Conservation (phyloP, 2,329 filamentous ascomycete genomes). For the Xylariomycetidae sp. region DNA sequence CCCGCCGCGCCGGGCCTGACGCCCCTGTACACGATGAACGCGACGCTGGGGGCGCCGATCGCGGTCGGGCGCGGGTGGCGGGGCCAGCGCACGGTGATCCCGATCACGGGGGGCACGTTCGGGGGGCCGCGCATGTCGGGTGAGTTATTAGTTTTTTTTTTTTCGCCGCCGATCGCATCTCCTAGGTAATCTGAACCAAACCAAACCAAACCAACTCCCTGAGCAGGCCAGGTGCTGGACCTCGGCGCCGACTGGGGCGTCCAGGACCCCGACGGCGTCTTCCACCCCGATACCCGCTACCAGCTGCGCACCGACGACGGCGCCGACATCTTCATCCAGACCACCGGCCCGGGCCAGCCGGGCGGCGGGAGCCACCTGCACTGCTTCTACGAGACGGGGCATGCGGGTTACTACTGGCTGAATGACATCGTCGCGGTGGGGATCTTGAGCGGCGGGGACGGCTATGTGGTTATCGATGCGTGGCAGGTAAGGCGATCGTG, state of each 20-base stretch:
- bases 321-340: neutral
- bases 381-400: neutral
- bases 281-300: neutral
- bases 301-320: constrained; percentile 2
- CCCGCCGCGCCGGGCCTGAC: neutral
- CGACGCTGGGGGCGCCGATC: neutral
- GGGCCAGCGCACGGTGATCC: neutral
- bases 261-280: neutral
- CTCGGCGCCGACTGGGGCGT: constrained; percentile 1
- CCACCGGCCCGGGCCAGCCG: neutral
- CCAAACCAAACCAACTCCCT: neutral
- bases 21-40: neutral
- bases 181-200: too few species aligned
- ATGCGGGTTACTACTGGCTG: constrained; percentile 1
- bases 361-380: neutral
- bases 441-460: neutral
- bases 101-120: constrained; percentile 1
- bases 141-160: neutral
- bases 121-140: neutral
- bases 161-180: too few species aligned
- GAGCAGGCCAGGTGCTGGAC: neutral
- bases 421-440: constrained; percentile 1
- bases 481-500: neutral
- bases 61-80: neutral
- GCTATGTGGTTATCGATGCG: constrained; percentile 1